These are phyloP conservation scores for Cryphonectria parasitica DNA, from an alignment of 2,329 filamentous ascomycete genomes.

Conservation along the genomic window DNA sequence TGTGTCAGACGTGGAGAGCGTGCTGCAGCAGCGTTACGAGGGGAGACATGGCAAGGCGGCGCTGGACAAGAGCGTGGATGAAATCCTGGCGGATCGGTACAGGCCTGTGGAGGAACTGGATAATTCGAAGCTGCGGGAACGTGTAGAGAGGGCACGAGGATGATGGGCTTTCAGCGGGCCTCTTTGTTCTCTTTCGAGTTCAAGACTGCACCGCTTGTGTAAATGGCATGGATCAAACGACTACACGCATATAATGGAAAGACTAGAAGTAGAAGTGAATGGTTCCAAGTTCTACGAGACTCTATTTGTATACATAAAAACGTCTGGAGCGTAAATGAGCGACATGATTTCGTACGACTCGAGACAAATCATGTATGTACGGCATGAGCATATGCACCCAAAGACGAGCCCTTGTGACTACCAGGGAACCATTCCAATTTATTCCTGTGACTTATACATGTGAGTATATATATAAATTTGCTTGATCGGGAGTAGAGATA, in stretches of 20 bases:
- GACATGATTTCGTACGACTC: not conserved
- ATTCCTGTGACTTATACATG: too few relatives aligned
- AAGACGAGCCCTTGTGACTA: not conserved
- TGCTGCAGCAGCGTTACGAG: constrained; percentile 55
- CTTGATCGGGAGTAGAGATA: too few relatives aligned
- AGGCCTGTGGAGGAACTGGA: constrained; percentile 51
- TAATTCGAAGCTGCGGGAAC: constrained; percentile 49
- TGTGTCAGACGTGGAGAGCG: constrained; percentile 50
- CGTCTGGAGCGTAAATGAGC: not conserved
- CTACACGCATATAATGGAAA: not conserved
- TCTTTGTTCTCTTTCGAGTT: not conserved
- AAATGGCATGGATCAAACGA: not conserved
- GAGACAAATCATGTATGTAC: not conserved
- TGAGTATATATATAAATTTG: too few relatives aligned
- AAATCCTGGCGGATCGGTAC: constrained; percentile 60
- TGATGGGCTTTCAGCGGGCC: not conserved
- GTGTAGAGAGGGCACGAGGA: constrained; percentile 18
- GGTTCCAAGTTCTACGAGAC: not conserved
- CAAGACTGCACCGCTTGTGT: not conserved
- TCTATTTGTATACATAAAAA: not conserved
- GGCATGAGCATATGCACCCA: not conserved
- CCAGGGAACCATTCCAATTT: not conserved
- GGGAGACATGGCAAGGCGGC: constrained; percentile 43
- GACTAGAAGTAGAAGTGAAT: not conserved
- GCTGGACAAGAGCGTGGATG: constrained; percentile 54